A percentile compares a stretch with the other conserved stretches of the same genome.
Evolutionary conservation across 2,329 filamentous ascomycete species (phyloP).

Genomic region (Whalleya microplaca): DNA sequence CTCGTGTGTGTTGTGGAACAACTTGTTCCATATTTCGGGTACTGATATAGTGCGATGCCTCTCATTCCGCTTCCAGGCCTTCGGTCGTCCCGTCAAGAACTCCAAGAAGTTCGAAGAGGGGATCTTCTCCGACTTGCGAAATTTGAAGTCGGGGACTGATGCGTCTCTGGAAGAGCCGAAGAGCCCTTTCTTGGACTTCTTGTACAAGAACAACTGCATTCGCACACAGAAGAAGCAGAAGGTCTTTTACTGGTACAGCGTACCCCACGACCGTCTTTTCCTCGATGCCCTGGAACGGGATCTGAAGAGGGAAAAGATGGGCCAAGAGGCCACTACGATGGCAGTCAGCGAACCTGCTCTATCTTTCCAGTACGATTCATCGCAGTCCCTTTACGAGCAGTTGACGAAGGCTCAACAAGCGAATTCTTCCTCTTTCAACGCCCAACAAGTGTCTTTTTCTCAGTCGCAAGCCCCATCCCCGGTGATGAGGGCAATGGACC

Average conservation of each 20-base stretch:
- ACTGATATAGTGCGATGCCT: conserved; percentile 98
- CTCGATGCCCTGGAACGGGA: conserved; percentile 96
- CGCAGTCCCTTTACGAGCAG: conserved; percentile 98
- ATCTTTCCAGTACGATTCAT: conserved; percentile 99
- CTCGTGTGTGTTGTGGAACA: conserved; percentile 98
- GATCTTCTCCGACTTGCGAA: conserved; percentile 97
- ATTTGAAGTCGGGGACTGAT: conserved; percentile 97
- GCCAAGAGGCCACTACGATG: conserved; percentile 91
- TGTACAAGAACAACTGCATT: conserved; percentile 99
- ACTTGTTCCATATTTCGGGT: conserved; percentile 98
- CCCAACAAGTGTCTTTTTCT: conserved; percentile 68
- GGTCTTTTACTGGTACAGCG: conserved; percentile 99
- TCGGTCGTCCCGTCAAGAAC: conserved; percentile 97
- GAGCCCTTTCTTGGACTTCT: conserved; percentile 95
- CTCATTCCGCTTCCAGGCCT: conserved; percentile 97
- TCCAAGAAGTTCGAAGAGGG: conserved; percentile 99
- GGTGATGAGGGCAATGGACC: conserved; percentile 86
- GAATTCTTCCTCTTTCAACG: conserved; percentile 95
- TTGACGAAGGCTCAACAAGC: conserved; percentile 99
- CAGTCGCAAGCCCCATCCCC: conserved; percentile 86
- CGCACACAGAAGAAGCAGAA: conserved; percentile 99
- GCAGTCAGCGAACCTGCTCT: conserved; percentile 96
- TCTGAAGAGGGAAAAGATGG: conserved; percentile 99
- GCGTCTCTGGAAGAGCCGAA: conserved; percentile 98
- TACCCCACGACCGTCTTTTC: conserved; percentile 95